Evolutionary conservation across 768 basidiomycete species (phyloP), one percentile per base, ranked within the genome.

Genomic region (Rhizopogon sp.): DNA sequence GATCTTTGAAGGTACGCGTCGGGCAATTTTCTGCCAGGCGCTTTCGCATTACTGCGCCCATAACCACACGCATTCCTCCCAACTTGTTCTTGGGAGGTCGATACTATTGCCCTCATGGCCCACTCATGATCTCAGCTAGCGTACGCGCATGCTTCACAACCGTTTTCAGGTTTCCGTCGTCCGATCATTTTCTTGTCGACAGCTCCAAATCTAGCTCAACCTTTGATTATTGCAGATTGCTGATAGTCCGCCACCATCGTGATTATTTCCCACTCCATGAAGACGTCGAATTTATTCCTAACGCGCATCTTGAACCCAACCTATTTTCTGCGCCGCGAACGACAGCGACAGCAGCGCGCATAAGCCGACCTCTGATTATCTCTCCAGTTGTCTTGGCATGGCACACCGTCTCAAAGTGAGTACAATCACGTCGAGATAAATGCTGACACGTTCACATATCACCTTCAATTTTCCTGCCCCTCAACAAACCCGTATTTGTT

Each of bases 181-280:
- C 25, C 25, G 25, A 25, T n/a, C 37, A 25, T 1, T 22, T 33
- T 11, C 16, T 39, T 44, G 25, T 47, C n/a, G 17, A 46, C 6
- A 11, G 9, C 17, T 45, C 29, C 52, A 50, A 17, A 25, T 50
- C 20, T 51, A 33, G 10, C 44, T 53, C 46, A 22, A 49, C 22
- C 6, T 49, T 35, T 35, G 8, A 17, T 16, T 37, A 16, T 49
- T 37, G 8, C 9, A 9, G 31, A 33, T 33, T 8, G 7, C 9
- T 33, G 35, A 37, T 37, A 11, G 13, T 53, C 51, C 47, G 10
- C 20, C 29, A 47, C 37, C 50, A 44, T 41, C 49, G 41, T 56
- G 47, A 58, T 54, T 49, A 28, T 25, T 55, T 66, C 56, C 55
- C 52, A 55, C 54, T 55, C 56, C 52, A 58, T 17, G 17, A 40